Evolutionary conservation across 768 basidiomycete species (phyloP), one percentile per base, ranked within the genome.

Genomic region (Punctularia strigosozonata): DNA sequence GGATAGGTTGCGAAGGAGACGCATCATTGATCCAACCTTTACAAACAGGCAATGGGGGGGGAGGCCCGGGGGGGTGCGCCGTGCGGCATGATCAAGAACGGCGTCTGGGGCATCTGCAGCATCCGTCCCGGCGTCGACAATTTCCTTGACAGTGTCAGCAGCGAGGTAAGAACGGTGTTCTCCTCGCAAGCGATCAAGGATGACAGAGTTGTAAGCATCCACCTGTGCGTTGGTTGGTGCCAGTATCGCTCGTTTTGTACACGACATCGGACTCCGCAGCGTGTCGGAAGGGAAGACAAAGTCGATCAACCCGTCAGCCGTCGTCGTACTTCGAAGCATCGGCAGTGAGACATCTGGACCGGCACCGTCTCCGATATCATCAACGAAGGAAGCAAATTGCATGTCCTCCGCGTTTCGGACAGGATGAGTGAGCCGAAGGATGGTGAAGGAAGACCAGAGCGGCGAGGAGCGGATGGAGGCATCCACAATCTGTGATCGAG

Each of bases 321-420:
- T 18, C 2, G 37, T 19, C 4, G 47, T 49, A 3, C 33, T 32
- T 18, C 41, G 39, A 3, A 60, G 41, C 31, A 61, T 6, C 18
- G 45, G 37, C 0, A 65, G 43, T 1, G 41, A 36, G 3, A 61
- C 49, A 0, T 52, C 31, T 2, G 52, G 51, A 0, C 51, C 52
- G 0, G 47, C 46, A 14, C 59, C 55, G 37, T 66, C 58, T 1
- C 66, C 63, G 34, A 68, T 61, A 0, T 37, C 40, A 44, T 68
- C 61, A 2, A 66, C 55, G 40, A 63, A 62, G 12, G 43, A 32
- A 0, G 62, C 56, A 43, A 55, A 67, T 7, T 49, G 43, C 5
- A 50, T 49, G 41, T 67, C 65, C 22, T 50, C 49, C 2, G 61
- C 58, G 40, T 60, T 64, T 4, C 60, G 58, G 17, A 66, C 60